Evolutionary conservation across 352 stramenopile species (phyloP), one percentile per base, ranked within the genome.

Genomic region (Globisporangium abappressorium): DNA sequence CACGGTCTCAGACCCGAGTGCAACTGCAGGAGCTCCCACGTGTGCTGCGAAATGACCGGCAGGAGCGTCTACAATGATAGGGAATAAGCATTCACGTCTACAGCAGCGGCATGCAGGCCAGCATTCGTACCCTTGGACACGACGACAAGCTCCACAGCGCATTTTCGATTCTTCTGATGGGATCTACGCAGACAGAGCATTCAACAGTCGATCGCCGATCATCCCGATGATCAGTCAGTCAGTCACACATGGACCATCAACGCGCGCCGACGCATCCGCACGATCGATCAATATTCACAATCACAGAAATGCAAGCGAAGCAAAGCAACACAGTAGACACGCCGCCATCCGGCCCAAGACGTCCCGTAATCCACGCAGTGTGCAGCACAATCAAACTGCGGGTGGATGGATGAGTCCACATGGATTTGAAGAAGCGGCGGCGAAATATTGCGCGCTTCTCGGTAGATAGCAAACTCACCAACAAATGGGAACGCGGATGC

Each of bases 401-500:
- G 1, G 33, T 26, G 33, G 41, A 20, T 55, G 38, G 7, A 18
- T 41, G 14, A 5, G 4, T 43, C 20, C 46, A 22, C 33, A 53
- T 51, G 18, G 57, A 38, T 41, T 30, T 46, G 22, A 3, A 43
- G 60, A 65, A 65, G 41, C 43, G 26, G 26, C 28, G 54, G 54
- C 28, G 15, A 41, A 24, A 33, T 57, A 24, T 26, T 33, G 14
- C 5, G n/a, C 11, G 5, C 24, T 18, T 36, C 53, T 24, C 14
- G 12, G 2, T n/a, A 30, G 11, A 30, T 2, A 56, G 8, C 15
- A 28, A 69, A 69, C 71, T 33, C 14, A 84, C 77, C 77, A 22
- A 77, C 72, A 46, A 77, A 78, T 20, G 77, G 73, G 59, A 82
- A 76, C 12, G 56, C n/a, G 24, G 75, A 53, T 33, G 70, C 38